Conservation (phyloP, 148 eudicot species). For the Limonium bicolor region DNA sequence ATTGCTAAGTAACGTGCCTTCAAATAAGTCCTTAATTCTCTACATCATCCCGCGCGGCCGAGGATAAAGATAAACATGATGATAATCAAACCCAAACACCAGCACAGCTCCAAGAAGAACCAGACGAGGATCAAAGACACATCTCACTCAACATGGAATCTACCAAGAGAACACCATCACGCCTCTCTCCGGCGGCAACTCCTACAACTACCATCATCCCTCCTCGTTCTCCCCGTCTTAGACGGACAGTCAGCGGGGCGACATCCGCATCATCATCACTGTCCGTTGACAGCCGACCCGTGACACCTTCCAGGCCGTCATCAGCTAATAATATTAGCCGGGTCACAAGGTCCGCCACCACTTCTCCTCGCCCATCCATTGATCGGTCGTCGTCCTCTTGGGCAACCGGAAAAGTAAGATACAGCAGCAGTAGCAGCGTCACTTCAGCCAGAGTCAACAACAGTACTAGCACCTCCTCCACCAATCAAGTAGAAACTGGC, state of each 20-base stretch:
- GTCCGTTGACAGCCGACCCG: neutral
- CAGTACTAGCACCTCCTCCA: neutral
- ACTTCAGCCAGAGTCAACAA: too few relatives aligned
- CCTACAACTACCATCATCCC: too few relatives aligned
- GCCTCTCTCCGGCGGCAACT: conserved; percentile 13
- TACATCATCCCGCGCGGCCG: too few relatives aligned
- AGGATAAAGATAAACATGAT: too few relatives aligned
- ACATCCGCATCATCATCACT: conserved; percentile 14
- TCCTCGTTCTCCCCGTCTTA: conserved; percentile 25
- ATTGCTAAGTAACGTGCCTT: too few relatives aligned
- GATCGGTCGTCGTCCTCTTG: conserved; percentile 13
- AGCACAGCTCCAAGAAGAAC: too few relatives aligned
- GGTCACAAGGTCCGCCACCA: conserved; percentile 13
- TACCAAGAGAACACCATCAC: conserved; percentile 3
- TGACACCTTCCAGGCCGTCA: conserved; percentile 4
- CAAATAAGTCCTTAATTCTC: too few relatives aligned
- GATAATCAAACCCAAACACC: too few relatives aligned
- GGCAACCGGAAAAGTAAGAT: conserved; percentile 13
- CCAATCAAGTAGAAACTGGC: neutral
- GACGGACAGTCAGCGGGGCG: conserved; percentile 1
- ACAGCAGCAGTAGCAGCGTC: too few relatives aligned
- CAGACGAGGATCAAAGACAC: too few relatives aligned
- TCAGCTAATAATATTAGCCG: conserved; percentile 8
- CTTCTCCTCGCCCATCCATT: conserved; percentile 23
- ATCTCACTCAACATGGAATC: conserved; percentile 14